These are phyloP conservation scores for Rhytidhysteron rufulum DNA, from an alignment of 2,329 filamentous ascomycete genomes.

Conservation along the genomic window DNA sequence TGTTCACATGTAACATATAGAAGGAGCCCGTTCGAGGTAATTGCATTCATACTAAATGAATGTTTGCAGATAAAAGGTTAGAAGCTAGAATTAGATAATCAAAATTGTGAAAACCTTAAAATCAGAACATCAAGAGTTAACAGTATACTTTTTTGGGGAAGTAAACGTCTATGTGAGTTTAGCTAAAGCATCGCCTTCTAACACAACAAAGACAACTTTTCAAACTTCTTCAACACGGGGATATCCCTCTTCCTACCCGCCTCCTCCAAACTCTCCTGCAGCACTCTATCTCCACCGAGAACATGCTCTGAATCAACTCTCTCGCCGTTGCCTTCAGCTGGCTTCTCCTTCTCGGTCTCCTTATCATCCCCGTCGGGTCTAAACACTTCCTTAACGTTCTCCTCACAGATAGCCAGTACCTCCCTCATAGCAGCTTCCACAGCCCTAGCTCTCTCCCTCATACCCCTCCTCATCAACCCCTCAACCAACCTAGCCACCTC, in stretches of 20 bases:
- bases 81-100: too few species aligned
- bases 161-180: too few species aligned
- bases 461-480: conserved; percentile 72
- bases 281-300: conserved; percentile 41
- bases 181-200: too few species aligned
- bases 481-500: conserved; percentile 74
- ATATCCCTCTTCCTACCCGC: conserved; percentile 39
- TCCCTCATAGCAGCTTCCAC: conserved; percentile 71
- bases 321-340: not conserved
- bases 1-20: too few species aligned
- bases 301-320: conserved; percentile 12
- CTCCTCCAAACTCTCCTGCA: conserved; percentile 43
- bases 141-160: too few species aligned
- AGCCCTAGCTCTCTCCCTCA: conserved; percentile 81
- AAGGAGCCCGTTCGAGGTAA: too few species aligned
- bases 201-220: conserved; percentile 42
- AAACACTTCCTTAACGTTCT: conserved; percentile 58
- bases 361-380: too few species aligned
- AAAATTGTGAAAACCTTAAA: too few species aligned
- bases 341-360: conserved; percentile 5
- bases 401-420: conserved; percentile 66
- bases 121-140: too few species aligned
- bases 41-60: too few species aligned
- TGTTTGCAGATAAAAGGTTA: too few species aligned
- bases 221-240: conserved; percentile 52